Evolutionary conservation across 257 asterid species (phyloP), one percentile per base, ranked within the genome.

Genomic region (Linaria vulgaris): DNA sequence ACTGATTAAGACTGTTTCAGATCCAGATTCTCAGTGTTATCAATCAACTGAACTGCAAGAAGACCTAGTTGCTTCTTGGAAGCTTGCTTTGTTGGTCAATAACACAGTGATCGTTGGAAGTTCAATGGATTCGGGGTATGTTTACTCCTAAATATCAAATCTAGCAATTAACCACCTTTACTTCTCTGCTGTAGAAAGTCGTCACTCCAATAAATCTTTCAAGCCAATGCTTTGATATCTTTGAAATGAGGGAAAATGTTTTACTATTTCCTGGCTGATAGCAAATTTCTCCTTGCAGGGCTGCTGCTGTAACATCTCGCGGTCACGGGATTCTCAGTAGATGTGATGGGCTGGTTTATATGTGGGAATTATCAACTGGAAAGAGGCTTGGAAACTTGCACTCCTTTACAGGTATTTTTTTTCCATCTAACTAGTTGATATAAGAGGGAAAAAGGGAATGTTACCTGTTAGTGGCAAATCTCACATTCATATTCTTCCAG

Each of bases 291-390:
- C 57, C 55, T 50, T 72, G 73, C 86, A 94, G 96, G 77, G 82
- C 77, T 69, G 73, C 85, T 51, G 84, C 83, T 50, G 71, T 81
- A 59, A 79, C 83, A 69, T 79, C 88, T 24, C 73, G 44, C 70
- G 91, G 92, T 56, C 82, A 70, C 71, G 99, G 99, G 70, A 76
- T 90, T 68, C 79, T 90, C n/a, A 95, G 96, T 77, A 82, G 82
- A 81, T 27, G 66, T 19, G 88, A 94, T 50, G 99, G 95, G 53
- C 76, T 70, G 41, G 97, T 85, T 71, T 85, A 84, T 73, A 44
- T 56, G 56, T 94, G 97, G 97, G 97, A 94, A 64, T 67, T 94
- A 67, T 74, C 95, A 12, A 85, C 96, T 9, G 99, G 97, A 74
- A 74, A 9, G 53, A 85, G 73, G 77, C 76, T 82, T 27, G 85